phyloP scores from a whole-genome alignment of 305 asterid species.

The Ajuga reptans region DNA sequence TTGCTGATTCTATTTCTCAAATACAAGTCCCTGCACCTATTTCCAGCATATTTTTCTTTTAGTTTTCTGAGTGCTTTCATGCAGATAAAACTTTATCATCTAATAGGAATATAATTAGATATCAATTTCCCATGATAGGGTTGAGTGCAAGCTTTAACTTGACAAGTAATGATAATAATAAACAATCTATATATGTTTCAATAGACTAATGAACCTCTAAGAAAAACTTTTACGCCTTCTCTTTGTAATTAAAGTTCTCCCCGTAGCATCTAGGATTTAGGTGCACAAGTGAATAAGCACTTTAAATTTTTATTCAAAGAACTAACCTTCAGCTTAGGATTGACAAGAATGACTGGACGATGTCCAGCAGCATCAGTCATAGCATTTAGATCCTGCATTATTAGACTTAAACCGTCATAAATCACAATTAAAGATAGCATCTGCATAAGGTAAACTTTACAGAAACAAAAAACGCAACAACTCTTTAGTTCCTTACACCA shows the following conservation, averaged over 20 bases:
- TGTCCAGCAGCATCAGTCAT: constrained; percentile 89
- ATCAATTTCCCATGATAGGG: background rate
- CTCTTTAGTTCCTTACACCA: constrained; percentile 47
- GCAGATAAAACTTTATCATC: background rate
- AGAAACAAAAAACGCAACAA: constrained; percentile 1
- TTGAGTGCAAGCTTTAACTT: background rate
- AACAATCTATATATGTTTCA: background rate
- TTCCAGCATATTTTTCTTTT: background rate
- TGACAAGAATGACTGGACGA: constrained; percentile 78
- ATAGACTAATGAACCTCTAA: background rate
- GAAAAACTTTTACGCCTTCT: background rate
- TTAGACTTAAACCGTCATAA: constrained; percentile 14
- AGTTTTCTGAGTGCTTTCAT: background rate
- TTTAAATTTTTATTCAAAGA: constrained; percentile 1
- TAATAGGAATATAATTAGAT: background rate
- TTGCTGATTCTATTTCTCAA: background rate
- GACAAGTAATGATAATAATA: background rate
- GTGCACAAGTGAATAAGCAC: background rate
- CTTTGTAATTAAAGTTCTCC: background rate
- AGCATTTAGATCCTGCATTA: constrained; percentile 72
- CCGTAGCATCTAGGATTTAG: background rate
- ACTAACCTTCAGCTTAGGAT: constrained; percentile 73
- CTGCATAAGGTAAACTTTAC: constrained; percentile 6
- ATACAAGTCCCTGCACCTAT: background rate
- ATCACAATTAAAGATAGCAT: constrained; percentile 3